phyloP scores from a whole-genome alignment of 2,329 filamentous ascomycete species.

The Trichoderma arundinaceum region DNA sequence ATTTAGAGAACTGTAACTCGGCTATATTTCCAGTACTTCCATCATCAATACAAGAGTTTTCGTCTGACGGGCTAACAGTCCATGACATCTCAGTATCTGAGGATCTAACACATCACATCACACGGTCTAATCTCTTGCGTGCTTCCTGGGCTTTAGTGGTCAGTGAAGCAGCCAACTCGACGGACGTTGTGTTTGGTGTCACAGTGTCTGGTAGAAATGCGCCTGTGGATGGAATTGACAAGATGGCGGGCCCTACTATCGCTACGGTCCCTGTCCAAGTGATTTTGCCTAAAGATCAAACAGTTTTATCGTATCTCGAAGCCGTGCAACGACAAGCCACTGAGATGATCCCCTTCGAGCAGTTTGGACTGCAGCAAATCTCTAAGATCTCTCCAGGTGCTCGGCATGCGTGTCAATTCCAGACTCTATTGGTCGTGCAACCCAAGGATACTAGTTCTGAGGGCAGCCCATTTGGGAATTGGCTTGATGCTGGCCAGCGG shows the following conservation, averaged over 20 bases:
- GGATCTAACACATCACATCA: too few species aligned
- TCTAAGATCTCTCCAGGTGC: neutral
- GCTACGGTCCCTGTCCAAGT: slow-evolving; percentile 39
- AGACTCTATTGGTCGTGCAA: slow-evolving; percentile 15
- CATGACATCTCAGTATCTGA: too few species aligned
- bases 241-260: slow-evolving; percentile 39
- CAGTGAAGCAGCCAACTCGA: neutral
- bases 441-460: neutral
- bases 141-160: too few species aligned
- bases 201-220: slow-evolving; percentile 38
- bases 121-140: too few species aligned
- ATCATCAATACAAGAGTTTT: too few species aligned
- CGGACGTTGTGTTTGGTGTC: slow-evolving; percentile 43
- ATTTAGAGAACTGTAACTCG: too few species aligned
- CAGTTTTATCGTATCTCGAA: neutral
- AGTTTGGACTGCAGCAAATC: slow-evolving; percentile 7
- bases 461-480: neutral
- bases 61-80: too few species aligned
- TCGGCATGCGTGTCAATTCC: slow-evolving; percentile 2
- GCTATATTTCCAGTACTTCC: too few species aligned
- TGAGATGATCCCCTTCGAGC: slow-evolving; percentile 8
- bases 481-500: neutral
- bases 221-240: slow-evolving; percentile 37
- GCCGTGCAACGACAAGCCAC: neutral
- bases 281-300: neutral